Evolutionary conservation across 176 grass and related monocot genomes (phyloP), one percentile per base, ranked within the genome.

Genomic region (Oryza officinalis): DNA sequence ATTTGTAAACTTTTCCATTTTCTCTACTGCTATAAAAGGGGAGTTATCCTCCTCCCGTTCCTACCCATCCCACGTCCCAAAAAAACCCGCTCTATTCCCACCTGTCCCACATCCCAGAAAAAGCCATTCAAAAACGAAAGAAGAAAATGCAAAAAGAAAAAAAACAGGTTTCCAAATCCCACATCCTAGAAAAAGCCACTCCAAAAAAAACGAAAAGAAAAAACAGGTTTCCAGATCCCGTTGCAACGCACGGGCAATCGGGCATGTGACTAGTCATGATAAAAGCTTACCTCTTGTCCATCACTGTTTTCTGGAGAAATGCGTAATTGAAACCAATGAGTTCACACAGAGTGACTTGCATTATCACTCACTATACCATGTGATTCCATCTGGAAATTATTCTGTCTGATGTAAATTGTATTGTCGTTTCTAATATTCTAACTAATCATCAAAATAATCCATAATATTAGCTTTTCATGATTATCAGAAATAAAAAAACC

Each of bases 351-450:
- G 52, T 28, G 18, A 1, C 27, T 46, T 52, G 9, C 4, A 37
- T 85, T 80, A 76, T 61, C 38, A 81, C 8, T 52, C 32, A n/a
- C 12, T 18, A 18, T 80, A 72, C 30, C 41, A 2, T 23, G 38
- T 32, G 13, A 54, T 69, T 78, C 18, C 47, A 43, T 74, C 1
- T 10, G 26, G 38, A 63, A 71, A 81, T 81, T 31, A 50, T 70
- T 47, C 49, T 50, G 35, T 47, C 45, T 28, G 28, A 31, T 76
- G 5, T 46, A 14, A 81, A 9, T 37, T 63, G 15, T 43, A 31
- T 15, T 71, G 6, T 5, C 30, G 23, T 46, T 85, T 52, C 22
- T 25, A 54, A 13, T 71, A 71, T 71, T 47, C 6, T 20, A 64
- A 73, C 12, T 63, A 17, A 69, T 10, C 20, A 30, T 70, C 11